Evolutionary conservation across 179 eudicot genomes (phyloP).

Genomic region (Sideroxylon spinosum): DNA sequence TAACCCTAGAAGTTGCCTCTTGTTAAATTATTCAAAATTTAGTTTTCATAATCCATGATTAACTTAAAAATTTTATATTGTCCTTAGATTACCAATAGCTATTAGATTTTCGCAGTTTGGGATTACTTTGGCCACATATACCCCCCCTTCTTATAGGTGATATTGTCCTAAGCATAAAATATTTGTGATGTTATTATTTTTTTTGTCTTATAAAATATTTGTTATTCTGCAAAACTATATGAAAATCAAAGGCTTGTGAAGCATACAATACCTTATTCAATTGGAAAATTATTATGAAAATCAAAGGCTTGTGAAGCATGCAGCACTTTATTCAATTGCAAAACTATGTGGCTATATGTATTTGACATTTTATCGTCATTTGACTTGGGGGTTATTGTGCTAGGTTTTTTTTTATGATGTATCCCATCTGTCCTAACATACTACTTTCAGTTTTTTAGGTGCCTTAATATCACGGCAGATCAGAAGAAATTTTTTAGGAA

Average conservation of each 20-base stretch:
- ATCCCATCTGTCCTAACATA: slow-evolving; percentile 1
- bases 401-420: slow-evolving; percentile 1
- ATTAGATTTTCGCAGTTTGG: not conserved
- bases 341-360: not conserved
- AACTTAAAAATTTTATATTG: not conserved
- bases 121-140: not conserved
- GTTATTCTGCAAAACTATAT: not conserved
- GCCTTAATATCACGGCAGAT: slow-evolving; percentile 70
- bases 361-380: not conserved
- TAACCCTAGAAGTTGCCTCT: not conserved
- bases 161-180: not conserved
- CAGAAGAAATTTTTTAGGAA: slow-evolving; percentile 81
- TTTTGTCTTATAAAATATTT: not conserved
- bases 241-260: not conserved
- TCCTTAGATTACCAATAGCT: not conserved
- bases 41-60: not conserved
- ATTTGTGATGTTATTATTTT: not conserved
- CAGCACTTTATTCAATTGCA: not conserved
- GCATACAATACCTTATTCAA: slow-evolving; percentile 1
- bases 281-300: not conserved
- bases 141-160: slow-evolving; percentile 2
- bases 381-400: slow-evolving; percentile 9
- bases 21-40: not conserved
- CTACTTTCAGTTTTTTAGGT: slow-evolving; percentile 61
- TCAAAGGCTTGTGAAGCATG: not conserved